Evolutionary conservation across 2,329 filamentous ascomycete species (phyloP).

Genomic region (Tolypocladium guangdongense): DNA sequence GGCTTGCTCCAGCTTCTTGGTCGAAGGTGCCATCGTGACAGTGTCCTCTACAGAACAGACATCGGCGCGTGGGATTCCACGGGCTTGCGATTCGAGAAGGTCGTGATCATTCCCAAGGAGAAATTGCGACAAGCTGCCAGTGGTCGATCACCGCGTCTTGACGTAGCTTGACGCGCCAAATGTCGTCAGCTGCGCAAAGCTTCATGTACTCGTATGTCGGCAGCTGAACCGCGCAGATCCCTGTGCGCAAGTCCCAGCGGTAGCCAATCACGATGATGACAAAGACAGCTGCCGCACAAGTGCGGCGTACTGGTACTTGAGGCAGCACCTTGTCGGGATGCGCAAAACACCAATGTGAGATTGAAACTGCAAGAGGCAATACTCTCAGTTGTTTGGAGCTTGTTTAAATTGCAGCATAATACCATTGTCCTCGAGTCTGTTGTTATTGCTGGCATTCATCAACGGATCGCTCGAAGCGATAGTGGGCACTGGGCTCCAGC

Average conservation of each 20-base stretch:
- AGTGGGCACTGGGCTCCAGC: background rate
- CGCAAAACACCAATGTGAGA: background rate
- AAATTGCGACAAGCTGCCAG: background rate
- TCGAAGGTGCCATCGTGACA: constrained; percentile 27
- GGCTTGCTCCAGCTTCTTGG: constrained; percentile 30
- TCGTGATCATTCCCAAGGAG: background rate
- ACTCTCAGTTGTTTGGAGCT: background rate
- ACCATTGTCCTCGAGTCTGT: background rate
- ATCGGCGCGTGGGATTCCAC: background rate
- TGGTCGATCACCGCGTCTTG: constrained; percentile 4
- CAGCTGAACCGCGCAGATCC: background rate
- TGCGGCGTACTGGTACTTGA: background rate
- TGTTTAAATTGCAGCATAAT: background rate
- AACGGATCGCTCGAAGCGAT: background rate
- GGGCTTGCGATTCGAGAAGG: background rate
- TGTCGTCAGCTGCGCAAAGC: background rate
- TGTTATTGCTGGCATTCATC: background rate
- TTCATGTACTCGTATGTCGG: too few relatives aligned
- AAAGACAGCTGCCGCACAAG: background rate
- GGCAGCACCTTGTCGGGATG: background rate
- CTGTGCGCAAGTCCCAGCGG: background rate
- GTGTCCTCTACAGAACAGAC: background rate
- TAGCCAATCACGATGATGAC: background rate
- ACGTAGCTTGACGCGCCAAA: constrained; percentile 7
- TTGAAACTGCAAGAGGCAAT: background rate